A percentile compares a stretch with the other conserved stretches of the same genome.
These are phyloP conservation scores for Malassezia globosa DNA, from an alignment of 1,284 basidiomycete species.

Conservation along the genomic window DNA sequence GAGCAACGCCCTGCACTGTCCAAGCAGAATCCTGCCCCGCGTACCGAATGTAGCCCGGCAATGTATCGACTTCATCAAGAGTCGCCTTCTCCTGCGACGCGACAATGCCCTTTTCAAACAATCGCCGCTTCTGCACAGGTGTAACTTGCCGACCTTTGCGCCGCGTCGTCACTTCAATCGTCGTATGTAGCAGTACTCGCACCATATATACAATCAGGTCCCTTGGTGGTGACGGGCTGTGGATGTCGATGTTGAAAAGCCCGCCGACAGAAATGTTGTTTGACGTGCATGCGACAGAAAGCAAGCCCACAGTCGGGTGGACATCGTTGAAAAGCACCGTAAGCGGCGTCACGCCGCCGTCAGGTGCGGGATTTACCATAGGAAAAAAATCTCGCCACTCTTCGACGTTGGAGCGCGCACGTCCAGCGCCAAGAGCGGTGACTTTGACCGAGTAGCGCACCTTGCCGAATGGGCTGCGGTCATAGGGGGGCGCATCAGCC, in stretches of 20 bases:
- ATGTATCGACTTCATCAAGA: conserved; percentile 28
- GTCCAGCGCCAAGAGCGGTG: conserved; percentile 40
- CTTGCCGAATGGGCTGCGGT: conserved; percentile 39
- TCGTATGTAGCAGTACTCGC: conserved; percentile 40
- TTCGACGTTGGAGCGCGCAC: conserved; percentile 39
- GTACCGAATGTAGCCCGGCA: conserved; percentile 36
- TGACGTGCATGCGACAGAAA: conserved; percentile 43
- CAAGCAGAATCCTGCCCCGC: conserved; percentile 34
- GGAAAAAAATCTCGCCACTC: conserved; percentile 44
- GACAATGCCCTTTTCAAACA: conserved; percentile 44
- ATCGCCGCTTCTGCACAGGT: conserved; percentile 37
- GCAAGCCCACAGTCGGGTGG: conserved; percentile 43
- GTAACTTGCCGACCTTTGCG: conserved; percentile 35
- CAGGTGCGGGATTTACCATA: conserved; percentile 43
- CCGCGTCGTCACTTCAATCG: conserved; percentile 36
- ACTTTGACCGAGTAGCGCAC: conserved; percentile 45
- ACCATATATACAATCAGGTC: conserved; percentile 45
- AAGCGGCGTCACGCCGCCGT: conserved; percentile 39
- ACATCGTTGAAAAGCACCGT: conserved; percentile 46
- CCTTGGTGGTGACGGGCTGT: conserved; percentile 36
- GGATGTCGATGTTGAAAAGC: conserved; percentile 45
- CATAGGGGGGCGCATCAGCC: conserved; percentile 41
- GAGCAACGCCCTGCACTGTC: conserved; percentile 43
- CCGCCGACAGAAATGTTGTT: conserved; percentile 46
- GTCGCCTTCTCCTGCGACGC: conserved; percentile 25